Base-by-base conservation (phyloP, 1,284 basidiomycete species). In the Athelia sp. region DNA sequence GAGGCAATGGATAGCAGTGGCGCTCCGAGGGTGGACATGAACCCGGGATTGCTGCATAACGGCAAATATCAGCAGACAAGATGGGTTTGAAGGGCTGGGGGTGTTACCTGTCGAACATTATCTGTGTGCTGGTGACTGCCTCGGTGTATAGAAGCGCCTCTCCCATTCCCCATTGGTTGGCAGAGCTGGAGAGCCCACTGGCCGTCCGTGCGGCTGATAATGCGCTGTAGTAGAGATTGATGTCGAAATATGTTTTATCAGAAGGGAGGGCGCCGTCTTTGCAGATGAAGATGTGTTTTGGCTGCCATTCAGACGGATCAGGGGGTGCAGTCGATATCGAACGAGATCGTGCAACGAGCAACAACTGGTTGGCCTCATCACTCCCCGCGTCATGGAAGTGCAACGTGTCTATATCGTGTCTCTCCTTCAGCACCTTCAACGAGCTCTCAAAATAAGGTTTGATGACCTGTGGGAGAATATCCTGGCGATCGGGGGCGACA, bases 61-160 rank as follows among this genome's bases (percentile, higher is more conserved):
- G n/a, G 26, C 26, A 29, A 36, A 26, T 2, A 24, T 17, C 46
- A 26, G 43, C 38, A 43, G 50, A 29, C 50, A 43, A 36, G 21
- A 32, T 36, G 19, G 42, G 23, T 4, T 36, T 26, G 24, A 44
- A 46, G 44, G 18, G 45, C 6, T 18, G 36, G 47, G 49, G 26
- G 29, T n/a, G 35, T 49, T 54, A 92, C 93, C 85, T 89, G 62
- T 98, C 93, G 1, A 98, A 75, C 81, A 98, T 81, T 0, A 93
- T 96, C 67, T 99, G 96, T 0, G 96, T 99, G 56, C 91, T 95
- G 0, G 93, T 93, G 4, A 98, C 88, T 0, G 85, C 84, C 67
- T 98, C 91, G 21, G 87, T 88, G 58, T 98, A 98, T 18, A 95
- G 61, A 32, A 98, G 62, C 15, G 82, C 75, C 50, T 93, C 88